These are phyloP conservation scores for Thraustochytrium sp. DNA, from an alignment of 352 stramenopile genomes.

Conservation along the genomic window DNA sequence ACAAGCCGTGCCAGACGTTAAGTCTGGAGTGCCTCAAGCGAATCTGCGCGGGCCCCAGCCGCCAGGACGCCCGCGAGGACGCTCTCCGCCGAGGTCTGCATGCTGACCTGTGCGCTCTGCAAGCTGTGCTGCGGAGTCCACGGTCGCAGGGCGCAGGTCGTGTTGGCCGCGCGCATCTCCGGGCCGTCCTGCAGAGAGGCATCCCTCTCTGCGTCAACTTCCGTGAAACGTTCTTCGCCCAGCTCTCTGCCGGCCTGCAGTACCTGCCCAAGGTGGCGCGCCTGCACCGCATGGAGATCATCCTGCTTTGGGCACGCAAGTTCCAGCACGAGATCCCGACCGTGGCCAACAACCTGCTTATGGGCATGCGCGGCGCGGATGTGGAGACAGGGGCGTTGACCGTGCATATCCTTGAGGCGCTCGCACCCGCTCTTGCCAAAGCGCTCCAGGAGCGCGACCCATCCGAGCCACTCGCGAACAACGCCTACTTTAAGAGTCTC, in stretches of 20 bases:
- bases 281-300: conserved; percentile 11
- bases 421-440: background rate
- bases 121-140: no score
- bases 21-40: conserved; percentile 4
- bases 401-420: conserved; percentile 4
- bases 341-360: conserved; percentile 27
- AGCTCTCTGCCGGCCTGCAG: conserved; percentile 1
- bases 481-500: background rate
- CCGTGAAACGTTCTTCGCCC: background rate
- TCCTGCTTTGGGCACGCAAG: conserved; percentile 3
- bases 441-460: background rate
- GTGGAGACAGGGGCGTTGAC: background rate
- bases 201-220: background rate
- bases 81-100: background rate
- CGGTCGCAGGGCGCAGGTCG: no score
- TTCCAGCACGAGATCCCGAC: background rate
- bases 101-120: background rate
- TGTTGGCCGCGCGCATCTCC: background rate
- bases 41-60: background rate
- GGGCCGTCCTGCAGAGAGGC: background rate
- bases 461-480: background rate
- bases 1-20: background rate
- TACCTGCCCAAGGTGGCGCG: background rate
- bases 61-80: background rate
- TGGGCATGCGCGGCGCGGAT: conserved; percentile 19